Evolutionary conservation across 305 asterid species (phyloP), one percentile per base, ranked within the genome.

Genomic region (Rubia occidens): DNA sequence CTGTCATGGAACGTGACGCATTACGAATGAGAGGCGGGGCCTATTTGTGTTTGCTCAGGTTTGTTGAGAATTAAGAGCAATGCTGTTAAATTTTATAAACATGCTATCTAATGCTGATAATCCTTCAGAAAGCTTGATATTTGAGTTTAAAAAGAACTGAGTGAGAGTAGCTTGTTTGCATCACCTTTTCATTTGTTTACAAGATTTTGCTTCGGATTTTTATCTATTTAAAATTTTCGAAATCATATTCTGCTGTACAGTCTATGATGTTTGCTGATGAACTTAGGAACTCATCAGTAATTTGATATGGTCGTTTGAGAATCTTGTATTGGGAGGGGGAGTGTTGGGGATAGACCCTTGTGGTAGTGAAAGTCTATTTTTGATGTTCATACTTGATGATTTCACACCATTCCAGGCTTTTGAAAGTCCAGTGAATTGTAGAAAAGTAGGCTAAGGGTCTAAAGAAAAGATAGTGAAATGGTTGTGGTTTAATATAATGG

Each of bases 21-120:
- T 89, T 93, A 68, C 87, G 95, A 72, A 93, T 93, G 98, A 84
- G 98, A 78, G 96, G 88, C 75, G 96, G 97, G 45, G 97, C n/a
- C 97, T 97, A 0, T 86, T 90, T 60, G 96, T 93, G 64, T 90
- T 93, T 75, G 95, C 97, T 73, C 97, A 90, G 98, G 95, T 89
- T 74, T 43, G 71, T 55, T 65, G 24, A 11, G 43, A 17, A 14
- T 37, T 24, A 53, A 45, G 24, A 20, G 14, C 55, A 43, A 13
- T 65, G 2, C 35, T 14, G n/a, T 53, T 53, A 53, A 7, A 6
- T 17, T 14, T 17, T 17, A 17, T 53, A 1, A 7, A 17, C 24
- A 53, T 20, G 24, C 58, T 49, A 49, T 49, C 8, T 49, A 6
- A 49, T 49, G 20, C 18, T 53, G 24, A 53, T 53, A 53, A n/a